Evolutionary conservation across 2,329 filamentous ascomycete species (phyloP), one percentile per base, ranked within the genome.

Genomic region (Ceratocystis colombiana): DNA sequence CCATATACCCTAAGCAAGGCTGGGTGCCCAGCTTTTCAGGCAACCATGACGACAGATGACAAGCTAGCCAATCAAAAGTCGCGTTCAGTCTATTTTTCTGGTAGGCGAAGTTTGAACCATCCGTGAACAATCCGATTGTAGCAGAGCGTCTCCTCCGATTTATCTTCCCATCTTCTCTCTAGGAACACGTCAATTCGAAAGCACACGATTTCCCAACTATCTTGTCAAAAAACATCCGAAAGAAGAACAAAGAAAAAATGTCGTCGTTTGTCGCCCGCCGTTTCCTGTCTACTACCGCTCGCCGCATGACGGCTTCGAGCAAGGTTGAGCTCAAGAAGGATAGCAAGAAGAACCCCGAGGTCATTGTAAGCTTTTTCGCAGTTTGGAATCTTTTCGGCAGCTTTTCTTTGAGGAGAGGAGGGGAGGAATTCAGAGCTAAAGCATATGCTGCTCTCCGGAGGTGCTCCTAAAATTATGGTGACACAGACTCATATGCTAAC

Each of bases 301-400:
- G 82, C 72, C 81, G 81, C 68, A 71, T 84, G 70, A 73, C 77
- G 70, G 66, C 70, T 65, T 74, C 78, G 63, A 73, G 74, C 71
- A 76, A 80, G 73, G 71, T 76, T 69, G 75, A 76, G 72, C 80
- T 84, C 70, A 81, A 82, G 77, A 76, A 79, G 74, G 81, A 84
- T 76, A 77, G 79, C 73, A 84, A 82, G 80, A 79, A 79, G 74
- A 78, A 79, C 75, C 77, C 77, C 73, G 77, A 79, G 75, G 70
- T 74, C 70, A 71, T 77, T 73, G 76, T 68, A 68, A 25, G 67
- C 62, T 66, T 6, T 6, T 20, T 30, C 22, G 30, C 53, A 57
- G 33, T 12, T 12, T 41, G 8, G 1, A 37, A 6, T 37, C 8
- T 12, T 37, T 37, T 37, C 22, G 53, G 10, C 28, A 1, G 25